Conservation (phyloP, 306 rosid species). For the Lablab purpureus region DNA sequence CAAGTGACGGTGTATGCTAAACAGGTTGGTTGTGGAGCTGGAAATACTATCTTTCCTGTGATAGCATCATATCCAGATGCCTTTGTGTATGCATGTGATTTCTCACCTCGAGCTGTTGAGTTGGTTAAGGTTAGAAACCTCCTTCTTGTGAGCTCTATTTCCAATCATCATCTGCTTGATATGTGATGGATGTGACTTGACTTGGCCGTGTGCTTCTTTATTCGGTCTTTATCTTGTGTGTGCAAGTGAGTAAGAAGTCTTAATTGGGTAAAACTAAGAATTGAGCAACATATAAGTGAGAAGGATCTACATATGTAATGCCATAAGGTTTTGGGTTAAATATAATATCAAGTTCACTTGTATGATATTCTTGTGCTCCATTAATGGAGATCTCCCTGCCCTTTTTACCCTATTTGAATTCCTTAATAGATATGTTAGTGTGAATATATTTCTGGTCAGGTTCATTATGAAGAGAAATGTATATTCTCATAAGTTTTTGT, state of each 20-base stretch:
- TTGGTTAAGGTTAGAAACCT: slow-evolving; percentile 75
- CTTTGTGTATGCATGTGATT: slow-evolving; percentile 91
- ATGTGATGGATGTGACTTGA: slow-evolving; percentile 35
- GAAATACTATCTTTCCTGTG: slow-evolving; percentile 93
- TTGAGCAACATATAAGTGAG: neutral
- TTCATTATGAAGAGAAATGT: slow-evolving; percentile 5
- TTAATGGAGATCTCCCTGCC: neutral
- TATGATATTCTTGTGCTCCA: neutral
- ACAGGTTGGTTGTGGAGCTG: slow-evolving; percentile 96
- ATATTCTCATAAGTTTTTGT: slow-evolving; percentile 19
- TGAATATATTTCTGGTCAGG: slow-evolving; percentile 7
- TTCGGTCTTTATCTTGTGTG: slow-evolving; percentile 16
- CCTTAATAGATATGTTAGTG: neutral
- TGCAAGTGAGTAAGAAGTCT: neutral
- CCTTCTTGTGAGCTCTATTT: slow-evolving; percentile 23
- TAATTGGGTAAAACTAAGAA: neutral
- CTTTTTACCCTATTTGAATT: neutral
- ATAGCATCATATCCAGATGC: slow-evolving; percentile 70
- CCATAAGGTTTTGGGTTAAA: neutral
- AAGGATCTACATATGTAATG: too few species aligned
- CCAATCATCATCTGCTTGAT: slow-evolving; percentile 18
- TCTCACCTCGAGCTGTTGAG: slow-evolving; percentile 89
- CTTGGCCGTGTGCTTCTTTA: slow-evolving; percentile 29
- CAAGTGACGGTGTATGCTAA: slow-evolving; percentile 31
- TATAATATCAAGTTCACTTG: neutral